A percentile compares a stretch with the other conserved stretches of the same genome.
phyloP scores from a whole-genome alignment of 1,139 yeast genomes.

The Casaregolazyma lundiana region DNA sequence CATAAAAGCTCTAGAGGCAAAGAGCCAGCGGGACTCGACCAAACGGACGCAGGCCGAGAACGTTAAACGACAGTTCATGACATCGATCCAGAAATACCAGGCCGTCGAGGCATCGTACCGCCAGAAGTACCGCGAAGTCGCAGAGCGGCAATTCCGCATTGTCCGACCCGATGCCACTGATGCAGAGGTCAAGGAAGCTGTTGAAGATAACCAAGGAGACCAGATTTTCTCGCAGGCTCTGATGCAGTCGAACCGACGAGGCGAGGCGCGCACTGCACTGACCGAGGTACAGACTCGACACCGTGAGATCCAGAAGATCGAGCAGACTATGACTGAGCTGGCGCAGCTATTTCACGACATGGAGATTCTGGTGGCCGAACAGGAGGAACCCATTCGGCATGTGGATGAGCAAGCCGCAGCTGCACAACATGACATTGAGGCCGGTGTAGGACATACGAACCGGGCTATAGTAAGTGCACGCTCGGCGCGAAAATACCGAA shows the following conservation, averaged over 20 bases:
- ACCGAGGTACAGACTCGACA: conserved; percentile 97
- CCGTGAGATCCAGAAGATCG: conserved; percentile 90
- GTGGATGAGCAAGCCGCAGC: conserved; percentile 74
- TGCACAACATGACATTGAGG: conserved; percentile 88
- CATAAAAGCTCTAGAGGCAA: conserved; percentile 72
- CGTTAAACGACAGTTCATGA: conserved; percentile 78
- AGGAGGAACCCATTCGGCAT: conserved; percentile 81
- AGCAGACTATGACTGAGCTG: conserved; percentile 91
- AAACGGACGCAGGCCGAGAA: conserved; percentile 89
- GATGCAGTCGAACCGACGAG: conserved; percentile 87
- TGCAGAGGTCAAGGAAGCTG: conserved; percentile 75
- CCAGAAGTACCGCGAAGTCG: conserved; percentile 79
- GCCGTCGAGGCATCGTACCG: conserved; percentile 82
- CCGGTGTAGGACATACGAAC: conserved; percentile 91
- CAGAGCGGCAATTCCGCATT: conserved; percentile 88
- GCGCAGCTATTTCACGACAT: conserved; percentile 92
- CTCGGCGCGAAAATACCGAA: conserved; percentile 86
- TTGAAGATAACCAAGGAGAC: conserved; percentile 78
- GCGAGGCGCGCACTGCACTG: conserved; percentile 93
- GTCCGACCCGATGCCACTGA: conserved; percentile 92
- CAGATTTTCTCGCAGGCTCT: conserved; percentile 94
- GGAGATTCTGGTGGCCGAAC: conserved; percentile 96
- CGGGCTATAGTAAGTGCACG: conserved; percentile 86
- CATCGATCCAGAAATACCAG: conserved; percentile 80
- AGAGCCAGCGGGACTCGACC: conserved; percentile 64